Conservation (phyloP, 805 yeast genomes). For the Saccharomycopsis vini region DNA sequence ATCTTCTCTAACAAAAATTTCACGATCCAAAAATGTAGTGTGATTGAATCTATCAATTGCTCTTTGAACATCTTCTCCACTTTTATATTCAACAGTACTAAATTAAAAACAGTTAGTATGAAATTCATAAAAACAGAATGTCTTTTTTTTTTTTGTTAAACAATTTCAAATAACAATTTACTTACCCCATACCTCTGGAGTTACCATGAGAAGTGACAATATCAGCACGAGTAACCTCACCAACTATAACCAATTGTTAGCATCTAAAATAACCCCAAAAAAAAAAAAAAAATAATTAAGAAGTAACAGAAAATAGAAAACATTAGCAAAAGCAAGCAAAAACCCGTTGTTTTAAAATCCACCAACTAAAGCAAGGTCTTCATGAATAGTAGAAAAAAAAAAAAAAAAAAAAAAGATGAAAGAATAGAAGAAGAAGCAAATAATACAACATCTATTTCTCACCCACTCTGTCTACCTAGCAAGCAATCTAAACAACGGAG, state of each 20-base stretch:
- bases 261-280: not conserved
- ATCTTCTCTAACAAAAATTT: slow-evolving; percentile 83
- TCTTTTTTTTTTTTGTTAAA: slow-evolving; percentile 5
- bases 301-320: not conserved
- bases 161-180: not conserved
- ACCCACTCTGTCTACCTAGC: slow-evolving; percentile 31
- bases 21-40: slow-evolving; percentile 58
- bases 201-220: slow-evolving; percentile 71
- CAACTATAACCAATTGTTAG: slow-evolving; percentile 29
- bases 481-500: slow-evolving; percentile 7
- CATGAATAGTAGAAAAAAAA: no score
- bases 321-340: not conserved
- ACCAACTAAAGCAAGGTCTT: no score
- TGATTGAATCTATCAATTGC: slow-evolving; percentile 70
- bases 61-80: slow-evolving; percentile 51
- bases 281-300: no score
- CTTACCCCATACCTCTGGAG: slow-evolving; percentile 71
- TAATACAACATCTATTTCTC: slow-evolving; percentile 22
- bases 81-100: slow-evolving; percentile 69
- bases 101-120: not conserved
- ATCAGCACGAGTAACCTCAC: slow-evolving; percentile 72
- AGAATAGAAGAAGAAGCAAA: not conserved
- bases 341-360: no score
- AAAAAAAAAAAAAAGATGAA: not conserved
- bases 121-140: slow-evolving; percentile 1